These are phyloP conservation scores for Dendrothele bispora DNA, from an alignment of 768 basidiomycete species.

Conservation along the genomic window DNA sequence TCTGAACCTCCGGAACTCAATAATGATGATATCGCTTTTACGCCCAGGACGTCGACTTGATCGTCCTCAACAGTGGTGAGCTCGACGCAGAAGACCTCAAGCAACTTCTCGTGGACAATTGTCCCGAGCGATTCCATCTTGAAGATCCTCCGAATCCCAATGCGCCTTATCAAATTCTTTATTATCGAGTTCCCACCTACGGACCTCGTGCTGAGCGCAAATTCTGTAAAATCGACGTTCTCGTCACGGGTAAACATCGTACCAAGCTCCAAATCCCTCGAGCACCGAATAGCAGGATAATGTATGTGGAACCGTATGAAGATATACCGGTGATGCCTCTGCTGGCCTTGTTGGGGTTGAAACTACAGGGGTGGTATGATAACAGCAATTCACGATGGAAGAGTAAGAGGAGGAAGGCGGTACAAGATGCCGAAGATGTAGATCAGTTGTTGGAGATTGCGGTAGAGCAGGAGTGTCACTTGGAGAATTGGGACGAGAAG, in stretches of 20 bases:
- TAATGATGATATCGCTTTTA: too few species aligned
- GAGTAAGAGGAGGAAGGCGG: conserved; percentile 24
- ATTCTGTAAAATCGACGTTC: conserved; percentile 31
- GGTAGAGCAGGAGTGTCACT: not conserved
- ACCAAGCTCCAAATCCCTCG: conserved; percentile 21
- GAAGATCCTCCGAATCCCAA: too few species aligned
- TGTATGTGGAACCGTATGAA: not conserved
- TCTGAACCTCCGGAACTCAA: too few species aligned
- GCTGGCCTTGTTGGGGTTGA: conserved; percentile 26
- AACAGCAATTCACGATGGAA: conserved; percentile 16
- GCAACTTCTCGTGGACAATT: too few species aligned
- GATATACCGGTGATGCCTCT: conserved; percentile 28
- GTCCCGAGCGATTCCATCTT: too few species aligned
- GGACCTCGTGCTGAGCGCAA: too few species aligned
- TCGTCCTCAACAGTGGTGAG: too few species aligned
- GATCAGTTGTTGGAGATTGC: conserved; percentile 23
- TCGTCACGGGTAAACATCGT: conserved; percentile 24
- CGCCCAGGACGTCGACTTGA: too few species aligned
- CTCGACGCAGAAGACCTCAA: too few species aligned
- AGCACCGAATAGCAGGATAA: conserved; percentile 12
- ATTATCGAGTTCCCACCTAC: too few species aligned
- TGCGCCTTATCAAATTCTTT: too few species aligned
- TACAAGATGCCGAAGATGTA: conserved; percentile 25
- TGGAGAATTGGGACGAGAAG: not conserved
- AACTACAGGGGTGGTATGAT: conserved; percentile 31